A percentile compares a stretch with the other conserved stretches of the same genome.
phyloP scores from a whole-genome alignment of 441 rosid genomes.

The Brassica balearica region DNA sequence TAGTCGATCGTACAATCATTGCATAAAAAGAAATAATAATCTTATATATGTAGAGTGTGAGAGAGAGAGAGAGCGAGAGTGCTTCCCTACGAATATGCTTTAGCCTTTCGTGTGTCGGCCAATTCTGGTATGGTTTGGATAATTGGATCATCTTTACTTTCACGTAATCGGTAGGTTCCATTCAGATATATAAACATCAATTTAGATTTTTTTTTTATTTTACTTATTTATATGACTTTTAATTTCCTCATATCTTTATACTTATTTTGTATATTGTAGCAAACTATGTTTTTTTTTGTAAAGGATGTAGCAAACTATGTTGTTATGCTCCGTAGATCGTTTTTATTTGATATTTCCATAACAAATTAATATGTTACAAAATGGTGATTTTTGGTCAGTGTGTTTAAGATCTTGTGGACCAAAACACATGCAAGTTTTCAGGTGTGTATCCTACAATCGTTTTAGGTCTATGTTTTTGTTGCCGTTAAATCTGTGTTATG shows the following conservation, averaged over 20 bases:
- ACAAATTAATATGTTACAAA: neutral
- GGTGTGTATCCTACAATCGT: neutral
- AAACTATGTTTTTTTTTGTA: neutral
- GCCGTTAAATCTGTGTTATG: neutral
- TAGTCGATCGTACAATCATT: neutral
- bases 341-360: neutral
- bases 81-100: slow-evolving; percentile 30
- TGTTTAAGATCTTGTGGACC: neutral
- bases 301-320: neutral
- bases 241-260: neutral
- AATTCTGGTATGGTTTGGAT: slow-evolving; percentile 36
- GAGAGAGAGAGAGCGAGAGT: neutral
- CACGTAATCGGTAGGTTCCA: too few relatives aligned
- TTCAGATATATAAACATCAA: slow-evolving; percentile 23
- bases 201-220: neutral
- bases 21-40: neutral
- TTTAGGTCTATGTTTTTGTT: neutral
- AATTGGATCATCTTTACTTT: slow-evolving; percentile 31
- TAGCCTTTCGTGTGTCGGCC: slow-evolving; percentile 33
- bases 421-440: neutral
- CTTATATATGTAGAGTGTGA: neutral
- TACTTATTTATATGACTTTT: neutral
- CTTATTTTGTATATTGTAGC: neutral
- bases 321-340: neutral
- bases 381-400: neutral